Percentiles rank a stretch among this genome's conserved stretches.
These are phyloP conservation scores for Alternaria dauci DNA, from an alignment of 2,329 filamentous ascomycete genomes.

Conservation along the genomic window DNA sequence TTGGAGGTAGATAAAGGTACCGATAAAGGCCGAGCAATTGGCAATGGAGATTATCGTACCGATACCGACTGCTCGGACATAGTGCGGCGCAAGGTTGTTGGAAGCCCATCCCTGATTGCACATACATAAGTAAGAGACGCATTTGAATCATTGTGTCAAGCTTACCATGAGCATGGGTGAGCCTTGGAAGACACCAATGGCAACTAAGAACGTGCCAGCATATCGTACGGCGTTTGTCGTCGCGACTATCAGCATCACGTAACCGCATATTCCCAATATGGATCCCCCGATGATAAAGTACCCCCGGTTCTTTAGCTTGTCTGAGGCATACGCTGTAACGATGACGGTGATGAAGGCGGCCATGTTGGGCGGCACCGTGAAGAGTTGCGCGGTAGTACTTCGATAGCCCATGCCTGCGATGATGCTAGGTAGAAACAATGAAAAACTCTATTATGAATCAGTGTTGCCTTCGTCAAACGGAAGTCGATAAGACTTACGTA, in stretches of 20 bases:
- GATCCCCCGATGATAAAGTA: slow-evolving; percentile 61
- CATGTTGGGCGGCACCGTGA: slow-evolving; percentile 56
- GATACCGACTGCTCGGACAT: slow-evolving; percentile 63
- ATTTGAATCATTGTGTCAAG: not conserved
- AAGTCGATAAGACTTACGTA: slow-evolving; percentile 36
- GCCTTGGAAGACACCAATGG: slow-evolving; percentile 55
- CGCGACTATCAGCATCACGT: slow-evolving; percentile 63
- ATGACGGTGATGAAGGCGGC: slow-evolving; percentile 49
- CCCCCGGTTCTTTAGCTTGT: slow-evolving; percentile 51
- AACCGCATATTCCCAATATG: slow-evolving; percentile 56
- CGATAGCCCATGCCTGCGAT: slow-evolving; percentile 50
- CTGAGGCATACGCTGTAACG: slow-evolving; percentile 56
- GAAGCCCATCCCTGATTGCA: slow-evolving; percentile 49
- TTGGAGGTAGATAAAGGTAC: slow-evolving; percentile 60
- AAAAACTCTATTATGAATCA: slow-evolving; percentile 39
- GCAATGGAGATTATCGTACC: slow-evolving; percentile 59
- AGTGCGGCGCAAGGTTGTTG: slow-evolving; percentile 61
- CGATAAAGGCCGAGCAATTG: slow-evolving; percentile 61
- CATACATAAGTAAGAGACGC: slow-evolving; percentile 6
- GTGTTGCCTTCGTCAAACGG: not conserved
- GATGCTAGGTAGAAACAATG: slow-evolving; percentile 53
- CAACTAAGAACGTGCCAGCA: slow-evolving; percentile 52
- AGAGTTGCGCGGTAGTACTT: slow-evolving; percentile 51
- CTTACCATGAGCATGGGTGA: slow-evolving; percentile 47
- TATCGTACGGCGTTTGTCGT: slow-evolving; percentile 49